A percentile compares a stretch with the other conserved stretches of the same genome.
Evolutionary conservation across 805 yeast genomes (phyloP).

Genomic region (Saccharomycopsis selenospora): DNA sequence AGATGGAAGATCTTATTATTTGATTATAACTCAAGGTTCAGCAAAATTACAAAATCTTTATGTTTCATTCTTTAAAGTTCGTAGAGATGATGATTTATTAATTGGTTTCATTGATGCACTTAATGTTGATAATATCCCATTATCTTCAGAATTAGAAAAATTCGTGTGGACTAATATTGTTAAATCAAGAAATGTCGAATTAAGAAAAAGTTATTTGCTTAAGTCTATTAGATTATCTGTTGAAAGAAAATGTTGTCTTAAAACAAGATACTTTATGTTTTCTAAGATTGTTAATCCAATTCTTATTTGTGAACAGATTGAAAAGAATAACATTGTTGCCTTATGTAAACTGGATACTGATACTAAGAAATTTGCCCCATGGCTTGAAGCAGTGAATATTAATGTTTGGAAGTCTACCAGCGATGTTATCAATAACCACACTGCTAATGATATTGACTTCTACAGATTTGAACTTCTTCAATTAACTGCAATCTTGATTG

Average conservation of each 20-base stretch:
- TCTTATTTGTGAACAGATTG: conserved; percentile 53
- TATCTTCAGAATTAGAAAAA: conserved; percentile 44
- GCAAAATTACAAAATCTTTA: conserved; percentile 50
- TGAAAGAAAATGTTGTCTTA: conserved; percentile 36
- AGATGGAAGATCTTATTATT: conserved; percentile 51
- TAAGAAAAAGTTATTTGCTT: conserved; percentile 45
- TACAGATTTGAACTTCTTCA: conserved; percentile 75
- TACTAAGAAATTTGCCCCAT: conserved; percentile 33
- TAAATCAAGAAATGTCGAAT: conserved; percentile 37
- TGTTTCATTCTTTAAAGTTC: conserved; percentile 31
- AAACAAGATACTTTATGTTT: conserved; percentile 55
- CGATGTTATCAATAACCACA: conserved; percentile 43
- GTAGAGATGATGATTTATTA: conserved; percentile 33
- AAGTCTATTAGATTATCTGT: conserved; percentile 45
- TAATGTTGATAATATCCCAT: conserved; percentile 39
- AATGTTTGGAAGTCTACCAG: conserved; percentile 68
- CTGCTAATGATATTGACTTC: conserved; percentile 65
- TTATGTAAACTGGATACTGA: conserved; percentile 33
- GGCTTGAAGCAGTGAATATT: conserved; percentile 59
- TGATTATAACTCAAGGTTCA: conserved; percentile 66
- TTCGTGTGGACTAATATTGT: conserved; percentile 54
- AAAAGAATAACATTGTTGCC: conserved; percentile 38
- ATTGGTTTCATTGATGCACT: conserved; percentile 38
- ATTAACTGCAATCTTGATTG: conserved; percentile 67
- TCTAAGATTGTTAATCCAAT: conserved; percentile 59